These are phyloP conservation scores for Acanthamoeba triangularis DNA, from an alignment of 208 protist species.

Conservation along the genomic window DNA sequence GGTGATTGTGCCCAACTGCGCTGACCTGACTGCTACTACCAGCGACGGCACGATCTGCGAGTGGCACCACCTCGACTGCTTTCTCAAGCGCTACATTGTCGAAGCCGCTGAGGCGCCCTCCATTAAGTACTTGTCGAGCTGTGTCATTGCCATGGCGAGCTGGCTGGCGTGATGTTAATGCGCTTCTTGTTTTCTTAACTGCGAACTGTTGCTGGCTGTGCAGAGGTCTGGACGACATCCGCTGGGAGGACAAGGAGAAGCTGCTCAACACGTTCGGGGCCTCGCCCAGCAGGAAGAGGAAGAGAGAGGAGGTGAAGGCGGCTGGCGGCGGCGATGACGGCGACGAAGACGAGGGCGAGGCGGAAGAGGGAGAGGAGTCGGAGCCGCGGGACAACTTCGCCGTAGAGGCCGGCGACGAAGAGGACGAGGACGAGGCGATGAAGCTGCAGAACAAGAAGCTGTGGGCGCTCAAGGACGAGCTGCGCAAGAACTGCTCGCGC, in stretches of 20 bases:
- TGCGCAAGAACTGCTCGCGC: background rate
- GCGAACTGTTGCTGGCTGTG: background rate
- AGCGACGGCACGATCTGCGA: constrained; percentile 24
- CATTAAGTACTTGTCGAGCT: background rate
- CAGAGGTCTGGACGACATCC: background rate
- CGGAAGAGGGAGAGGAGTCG: background rate
- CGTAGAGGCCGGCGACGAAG: background rate
- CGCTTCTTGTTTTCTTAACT: background rate
- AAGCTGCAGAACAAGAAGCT: constrained; percentile 29
- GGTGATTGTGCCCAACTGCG: too few relatives aligned
- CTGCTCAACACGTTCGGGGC: background rate
- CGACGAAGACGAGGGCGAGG: background rate
- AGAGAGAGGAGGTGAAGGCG: background rate
- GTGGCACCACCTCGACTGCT: constrained; percentile 46
- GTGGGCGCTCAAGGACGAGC: constrained; percentile 35
- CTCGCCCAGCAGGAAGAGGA: background rate
- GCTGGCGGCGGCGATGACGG: background rate
- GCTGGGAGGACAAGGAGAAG: constrained; percentile 39
- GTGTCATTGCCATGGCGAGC: background rate
- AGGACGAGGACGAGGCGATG: constrained; percentile 57
- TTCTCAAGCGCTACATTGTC: background rate
- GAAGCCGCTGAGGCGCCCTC: background rate
- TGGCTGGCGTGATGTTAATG: background rate
- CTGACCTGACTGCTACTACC: too few relatives aligned
- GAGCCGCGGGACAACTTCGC: background rate